Conservation (phyloP, 345 rosid genomes). For the Eucalyptus polyanthemos region DNA sequence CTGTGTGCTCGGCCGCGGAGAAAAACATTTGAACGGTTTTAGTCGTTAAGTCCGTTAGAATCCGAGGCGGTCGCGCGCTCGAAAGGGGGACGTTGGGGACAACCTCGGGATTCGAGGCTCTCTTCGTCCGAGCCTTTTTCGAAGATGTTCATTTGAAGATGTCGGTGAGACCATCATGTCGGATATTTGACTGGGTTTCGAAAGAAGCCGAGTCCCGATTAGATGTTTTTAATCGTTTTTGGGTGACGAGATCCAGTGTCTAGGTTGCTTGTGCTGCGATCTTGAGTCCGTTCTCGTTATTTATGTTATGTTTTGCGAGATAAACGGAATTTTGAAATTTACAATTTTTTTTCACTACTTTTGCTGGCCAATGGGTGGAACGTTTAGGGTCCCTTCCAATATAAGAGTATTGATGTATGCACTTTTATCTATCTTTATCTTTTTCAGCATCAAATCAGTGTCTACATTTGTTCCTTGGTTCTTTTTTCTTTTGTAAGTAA, state of each 20-base stretch:
- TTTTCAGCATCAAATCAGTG: not conserved
- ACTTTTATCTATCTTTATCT: not conserved
- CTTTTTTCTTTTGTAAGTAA: not conserved
- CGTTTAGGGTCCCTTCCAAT: not conserved
- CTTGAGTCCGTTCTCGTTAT: not conserved
- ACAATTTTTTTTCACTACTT: not conserved
- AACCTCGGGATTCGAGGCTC: not conserved
- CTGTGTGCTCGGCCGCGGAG: not conserved
- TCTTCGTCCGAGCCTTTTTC: not conserved
- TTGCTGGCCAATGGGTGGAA: not conserved
- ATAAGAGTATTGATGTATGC: not conserved
- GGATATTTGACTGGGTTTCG: not conserved
- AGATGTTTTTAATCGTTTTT: not conserved
- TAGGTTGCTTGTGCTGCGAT: not conserved
- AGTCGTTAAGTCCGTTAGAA: not conserved
- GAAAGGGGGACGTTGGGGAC: not conserved
- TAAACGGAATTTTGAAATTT: not conserved
- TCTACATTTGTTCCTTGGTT: not conserved
- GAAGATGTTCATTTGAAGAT: not conserved
- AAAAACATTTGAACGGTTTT: not conserved
- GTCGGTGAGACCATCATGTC: not conserved
- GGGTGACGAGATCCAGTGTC: not conserved
- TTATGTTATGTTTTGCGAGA: not conserved
- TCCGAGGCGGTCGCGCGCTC: not conserved
- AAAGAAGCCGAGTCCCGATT: not conserved